Conservation (phyloP, 176 grass and related monocot genomes). For the Elaeis guineensis region DNA sequence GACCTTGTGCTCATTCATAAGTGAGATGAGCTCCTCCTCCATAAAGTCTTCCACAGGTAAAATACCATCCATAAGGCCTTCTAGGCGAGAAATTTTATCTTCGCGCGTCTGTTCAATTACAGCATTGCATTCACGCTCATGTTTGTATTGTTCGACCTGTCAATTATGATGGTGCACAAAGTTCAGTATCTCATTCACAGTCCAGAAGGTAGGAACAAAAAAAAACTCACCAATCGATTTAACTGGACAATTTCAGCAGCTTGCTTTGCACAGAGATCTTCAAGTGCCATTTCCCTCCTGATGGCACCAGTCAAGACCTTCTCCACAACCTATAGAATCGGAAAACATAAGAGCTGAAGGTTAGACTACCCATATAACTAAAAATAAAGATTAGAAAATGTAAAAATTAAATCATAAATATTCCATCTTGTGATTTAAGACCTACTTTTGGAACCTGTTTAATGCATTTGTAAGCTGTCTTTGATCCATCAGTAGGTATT, state of each 20-base stretch:
- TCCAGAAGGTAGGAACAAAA: neutral
- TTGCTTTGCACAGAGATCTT: constrained; percentile 80
- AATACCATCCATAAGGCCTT: constrained; percentile 96
- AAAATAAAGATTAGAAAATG: no score
- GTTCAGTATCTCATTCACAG: neutral
- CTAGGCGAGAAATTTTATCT: constrained; percentile 91
- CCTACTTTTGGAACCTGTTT: constrained; percentile 66
- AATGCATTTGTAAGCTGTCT: constrained; percentile 36
- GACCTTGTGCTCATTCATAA: constrained; percentile 84
- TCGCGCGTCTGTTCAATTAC: constrained; percentile 84
- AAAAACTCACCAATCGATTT: constrained; percentile 63
- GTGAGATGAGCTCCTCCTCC: constrained; percentile 67
- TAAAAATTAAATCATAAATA: no score
- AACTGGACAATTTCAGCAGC: constrained; percentile 71
- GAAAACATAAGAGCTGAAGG: no score
- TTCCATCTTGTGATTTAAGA: constrained; percentile 5
- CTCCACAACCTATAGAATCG: constrained; percentile 58
- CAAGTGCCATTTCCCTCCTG: constrained; percentile 89
- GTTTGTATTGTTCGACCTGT: constrained; percentile 90
- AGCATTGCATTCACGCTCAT: constrained; percentile 93
- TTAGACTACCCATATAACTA: no score
- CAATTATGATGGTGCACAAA: constrained; percentile 17
- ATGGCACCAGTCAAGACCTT: constrained; percentile 87
- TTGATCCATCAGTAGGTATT: constrained; percentile 39
- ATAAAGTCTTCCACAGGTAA: constrained; percentile 81